Evolutionary conservation across 179 eudicot species (phyloP), one percentile per base, ranked within the genome.

Genomic region (Corrigiola litoralis): DNA sequence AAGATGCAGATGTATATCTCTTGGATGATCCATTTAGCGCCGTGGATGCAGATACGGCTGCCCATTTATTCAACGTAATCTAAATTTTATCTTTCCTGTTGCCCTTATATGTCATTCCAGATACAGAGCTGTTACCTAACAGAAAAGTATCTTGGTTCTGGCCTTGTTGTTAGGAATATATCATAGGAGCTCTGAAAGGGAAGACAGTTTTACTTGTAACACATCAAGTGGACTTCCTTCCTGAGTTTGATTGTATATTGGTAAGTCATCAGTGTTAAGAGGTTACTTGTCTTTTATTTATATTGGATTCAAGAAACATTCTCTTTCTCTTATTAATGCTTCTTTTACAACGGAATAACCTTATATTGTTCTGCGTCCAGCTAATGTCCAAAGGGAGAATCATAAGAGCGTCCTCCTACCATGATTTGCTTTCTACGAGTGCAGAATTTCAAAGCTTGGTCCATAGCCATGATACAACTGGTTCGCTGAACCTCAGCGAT

Each of bases 11-110:
- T 66, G 79, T 88, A 28, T 88, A 88, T 73, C 89, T 88, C 21
- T 58, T 88, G 78, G 95, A 88, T 74, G 95, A 88, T 68, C 91
- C 95, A 38, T 88, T 88, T 52, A 88, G 95, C 27, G 95, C 91
- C 53, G 95, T 88, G 33, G 95, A 88, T 82, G 95, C 91, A 14
- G 91, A 88, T 32, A 88, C 95, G 16, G 89, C 89, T 23, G 80
- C 84, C 5, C 84, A 81, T 67, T 76, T 88, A 46, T 85, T 85
- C 60, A 85, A 75, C 66, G 95, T 88, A 71, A 58, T 51, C 42
- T 20, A 46, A n/a, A n/a, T 32, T 4, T 9, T 58, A 40, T 56
- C 28, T 40, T 3, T 20, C 11, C 16, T 4, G 13, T 45, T 4
- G 25, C 20, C 4, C 5, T 31, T 4, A 1, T 45, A 8, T 42